phyloP scores from a whole-genome alignment of 2,329 filamentous ascomycete species.

The Beauveria caledonica region DNA sequence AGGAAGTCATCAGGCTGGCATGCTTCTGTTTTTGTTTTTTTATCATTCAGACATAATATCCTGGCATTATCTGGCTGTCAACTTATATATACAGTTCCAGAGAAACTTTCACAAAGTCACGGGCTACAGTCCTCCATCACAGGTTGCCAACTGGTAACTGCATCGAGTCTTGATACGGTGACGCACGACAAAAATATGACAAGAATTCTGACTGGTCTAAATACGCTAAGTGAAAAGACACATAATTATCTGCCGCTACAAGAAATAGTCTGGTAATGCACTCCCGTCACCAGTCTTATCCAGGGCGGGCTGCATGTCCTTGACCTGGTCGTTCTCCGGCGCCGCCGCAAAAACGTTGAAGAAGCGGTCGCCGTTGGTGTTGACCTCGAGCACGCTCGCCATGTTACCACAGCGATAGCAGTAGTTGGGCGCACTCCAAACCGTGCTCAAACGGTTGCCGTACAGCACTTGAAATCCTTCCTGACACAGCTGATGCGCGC shows the following conservation, averaged over 20 bases:
- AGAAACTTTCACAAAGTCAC: background rate
- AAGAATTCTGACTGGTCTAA: background rate
- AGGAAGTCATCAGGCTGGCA: background rate
- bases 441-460: conserved; percentile 87
- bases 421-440: conserved; percentile 97
- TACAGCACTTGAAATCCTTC: conserved; percentile 97
- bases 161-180: background rate
- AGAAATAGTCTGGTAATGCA: conserved; percentile 62
- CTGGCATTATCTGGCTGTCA: background rate
- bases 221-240: background rate
- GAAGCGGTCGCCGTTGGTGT: conserved; percentile 82
- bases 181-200: background rate
- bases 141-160: background rate
- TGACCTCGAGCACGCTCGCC: conserved; percentile 93
- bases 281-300: conserved; percentile 61
- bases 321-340: conserved; percentile 87
- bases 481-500: conserved; percentile 96
- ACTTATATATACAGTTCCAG: background rate
- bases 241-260: conserved; percentile 34
- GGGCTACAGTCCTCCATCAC: background rate
- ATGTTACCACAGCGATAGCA: conserved; percentile 95
- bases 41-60: conserved; percentile 1
- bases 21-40: background rate
- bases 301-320: conserved; percentile 69
- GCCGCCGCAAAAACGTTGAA: conserved; percentile 98